These are phyloP conservation scores for Phytophthora cajani DNA, from an alignment of 352 stramenopile genomes.

Conservation along the genomic window DNA sequence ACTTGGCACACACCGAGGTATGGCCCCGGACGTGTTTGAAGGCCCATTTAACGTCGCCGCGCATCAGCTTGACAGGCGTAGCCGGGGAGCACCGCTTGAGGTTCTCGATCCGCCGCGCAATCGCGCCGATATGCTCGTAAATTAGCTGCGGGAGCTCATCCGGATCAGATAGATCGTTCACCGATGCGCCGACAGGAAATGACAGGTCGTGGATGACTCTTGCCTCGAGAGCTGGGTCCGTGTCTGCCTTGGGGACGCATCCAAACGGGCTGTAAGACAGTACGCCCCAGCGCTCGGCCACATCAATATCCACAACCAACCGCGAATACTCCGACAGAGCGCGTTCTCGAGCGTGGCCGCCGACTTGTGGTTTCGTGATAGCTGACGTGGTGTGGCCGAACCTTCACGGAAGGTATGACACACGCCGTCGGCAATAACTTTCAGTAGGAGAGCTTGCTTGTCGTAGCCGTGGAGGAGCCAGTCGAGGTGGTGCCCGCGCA, in stretches of 20 bases:
- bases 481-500: background rate
- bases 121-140: background rate
- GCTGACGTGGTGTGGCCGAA: background rate
- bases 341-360: background rate
- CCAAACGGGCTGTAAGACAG: background rate
- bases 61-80: background rate
- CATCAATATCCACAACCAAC: background rate
- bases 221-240: background rate
- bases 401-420: background rate
- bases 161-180: background rate
- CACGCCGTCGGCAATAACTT: background rate
- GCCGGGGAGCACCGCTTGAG: background rate
- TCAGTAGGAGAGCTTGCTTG: background rate
- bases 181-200: background rate
- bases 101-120: background rate
- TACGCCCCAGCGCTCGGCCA: background rate
- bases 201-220: background rate
- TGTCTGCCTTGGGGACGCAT: background rate
- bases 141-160: background rate
- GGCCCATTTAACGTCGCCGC: background rate
- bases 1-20: background rate
- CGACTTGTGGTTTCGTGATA: background rate
- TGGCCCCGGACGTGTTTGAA: background rate
- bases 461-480: background rate
- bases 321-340: background rate